These are phyloP conservation scores for Gnetum montanum DNA, from an alignment of 75 land plant genomes.

Conservation along the genomic window DNA sequence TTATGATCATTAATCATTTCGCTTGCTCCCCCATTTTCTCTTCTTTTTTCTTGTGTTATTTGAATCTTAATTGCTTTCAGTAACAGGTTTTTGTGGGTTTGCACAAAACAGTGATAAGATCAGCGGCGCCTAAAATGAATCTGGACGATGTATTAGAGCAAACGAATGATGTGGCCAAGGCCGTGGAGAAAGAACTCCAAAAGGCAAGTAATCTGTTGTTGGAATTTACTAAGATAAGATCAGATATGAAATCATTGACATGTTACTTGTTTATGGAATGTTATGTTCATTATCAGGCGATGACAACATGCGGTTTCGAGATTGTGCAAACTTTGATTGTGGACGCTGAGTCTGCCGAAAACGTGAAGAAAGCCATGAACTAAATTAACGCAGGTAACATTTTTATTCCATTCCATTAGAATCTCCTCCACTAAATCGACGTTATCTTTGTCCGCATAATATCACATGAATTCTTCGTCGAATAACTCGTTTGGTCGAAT, in stretches of 20 bases:
- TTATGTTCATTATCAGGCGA: too few relatives aligned
- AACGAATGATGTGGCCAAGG: conserved; percentile 74
- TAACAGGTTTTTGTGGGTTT: too few relatives aligned
- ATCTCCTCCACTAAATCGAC: too few relatives aligned
- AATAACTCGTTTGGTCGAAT: too few relatives aligned
- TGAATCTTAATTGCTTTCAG: too few relatives aligned
- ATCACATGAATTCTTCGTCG: too few relatives aligned
- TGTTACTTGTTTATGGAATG: too few relatives aligned
- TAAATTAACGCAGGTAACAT: conserved; percentile 60
- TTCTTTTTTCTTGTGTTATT: background rate
- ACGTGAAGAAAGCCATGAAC: conserved; percentile 55
- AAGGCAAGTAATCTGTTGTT: conserved; percentile 46
- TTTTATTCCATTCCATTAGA: background rate
- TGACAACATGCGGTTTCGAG: conserved; percentile 44
- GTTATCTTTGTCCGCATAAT: too few relatives aligned
- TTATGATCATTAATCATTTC: conserved; percentile 36
- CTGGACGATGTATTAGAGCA: conserved; percentile 84
- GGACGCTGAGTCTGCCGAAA: conserved; percentile 40
- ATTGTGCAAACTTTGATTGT: conserved; percentile 66
- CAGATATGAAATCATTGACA: too few relatives aligned
- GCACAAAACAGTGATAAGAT: conserved; percentile 74
- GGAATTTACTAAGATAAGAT: too few relatives aligned
- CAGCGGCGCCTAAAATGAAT: conserved; percentile 66
- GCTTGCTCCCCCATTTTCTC: too few relatives aligned
- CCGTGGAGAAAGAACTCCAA: conserved; percentile 78